Evolutionary conservation across 352 stramenopile genomes (phyloP).

Genomic region (Elongisporangium prolatum): DNA sequence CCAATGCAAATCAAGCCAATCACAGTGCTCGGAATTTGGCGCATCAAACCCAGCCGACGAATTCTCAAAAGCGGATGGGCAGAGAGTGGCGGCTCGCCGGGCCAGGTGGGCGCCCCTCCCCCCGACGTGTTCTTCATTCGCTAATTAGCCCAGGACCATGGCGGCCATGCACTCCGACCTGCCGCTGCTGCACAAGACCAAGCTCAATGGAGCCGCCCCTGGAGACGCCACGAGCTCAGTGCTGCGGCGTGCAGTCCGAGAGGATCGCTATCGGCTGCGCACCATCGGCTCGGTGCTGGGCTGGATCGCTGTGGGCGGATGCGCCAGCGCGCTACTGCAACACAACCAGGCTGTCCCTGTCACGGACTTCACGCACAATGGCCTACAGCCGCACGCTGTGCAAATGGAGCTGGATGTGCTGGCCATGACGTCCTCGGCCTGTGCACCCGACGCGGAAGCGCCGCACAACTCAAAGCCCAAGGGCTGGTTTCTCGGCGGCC

Average conservation of each 20-base stretch:
- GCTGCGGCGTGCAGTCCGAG: slow-evolving; percentile 16
- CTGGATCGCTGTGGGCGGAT: slow-evolving; percentile 47
- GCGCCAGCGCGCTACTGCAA: slow-evolving; percentile 30
- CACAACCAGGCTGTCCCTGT: slow-evolving; percentile 14
- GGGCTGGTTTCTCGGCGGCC: slow-evolving; percentile 58
- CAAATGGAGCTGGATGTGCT: slow-evolving; percentile 50
- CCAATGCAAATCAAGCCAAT: too few relatives aligned
- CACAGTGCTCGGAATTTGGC: too few relatives aligned
- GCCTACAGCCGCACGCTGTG: slow-evolving; percentile 41
- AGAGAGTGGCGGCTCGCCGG: too few relatives aligned
- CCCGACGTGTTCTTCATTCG: background rate
- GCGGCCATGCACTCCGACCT: slow-evolving; percentile 8
- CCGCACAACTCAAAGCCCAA: slow-evolving; percentile 26
- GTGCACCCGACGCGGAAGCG: slow-evolving; percentile 4
- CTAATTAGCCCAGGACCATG: background rate
- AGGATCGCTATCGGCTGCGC: slow-evolving; percentile 30
- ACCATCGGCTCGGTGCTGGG: slow-evolving; percentile 37
- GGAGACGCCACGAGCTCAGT: too few relatives aligned
- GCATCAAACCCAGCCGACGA: too few relatives aligned
- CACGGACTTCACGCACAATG: slow-evolving; percentile 35
- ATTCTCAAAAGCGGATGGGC: too few relatives aligned
- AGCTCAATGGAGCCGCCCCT: background rate
- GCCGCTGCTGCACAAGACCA: slow-evolving; percentile 13
- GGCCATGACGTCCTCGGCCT: slow-evolving; percentile 29
- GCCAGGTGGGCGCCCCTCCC: too few relatives aligned